These are phyloP conservation scores for Noccaea bulbosa DNA, from an alignment of 345 rosid genomes.

Conservation along the genomic window DNA sequence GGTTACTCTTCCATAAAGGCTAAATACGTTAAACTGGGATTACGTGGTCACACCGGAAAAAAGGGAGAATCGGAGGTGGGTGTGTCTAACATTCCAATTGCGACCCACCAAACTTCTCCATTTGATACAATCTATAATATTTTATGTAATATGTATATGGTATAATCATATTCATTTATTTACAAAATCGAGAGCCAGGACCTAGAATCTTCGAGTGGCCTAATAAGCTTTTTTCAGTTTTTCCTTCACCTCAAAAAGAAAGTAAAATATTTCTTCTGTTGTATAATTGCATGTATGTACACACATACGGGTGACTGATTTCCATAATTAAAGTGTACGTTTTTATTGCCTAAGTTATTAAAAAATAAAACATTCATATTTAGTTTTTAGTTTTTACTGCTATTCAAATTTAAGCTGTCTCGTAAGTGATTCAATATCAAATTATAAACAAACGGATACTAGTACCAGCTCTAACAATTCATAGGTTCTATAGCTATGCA, in stretches of 20 bases:
- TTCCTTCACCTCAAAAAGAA: constrained; percentile 26
- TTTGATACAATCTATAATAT: constrained; percentile 9
- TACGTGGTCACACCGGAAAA: constrained; percentile 44
- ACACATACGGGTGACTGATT: constrained; percentile 30
- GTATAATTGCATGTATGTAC: constrained; percentile 19
- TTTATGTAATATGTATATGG: background rate
- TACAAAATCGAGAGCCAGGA: constrained; percentile 8
- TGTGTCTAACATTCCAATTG: constrained; percentile 45
- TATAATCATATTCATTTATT: background rate
- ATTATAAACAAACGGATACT: background rate
- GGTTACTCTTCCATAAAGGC: background rate
- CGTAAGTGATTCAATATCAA: background rate
- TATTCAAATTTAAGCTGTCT: background rate
- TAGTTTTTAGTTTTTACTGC: background rate
- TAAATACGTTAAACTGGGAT: constrained; percentile 26
- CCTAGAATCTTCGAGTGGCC: constrained; percentile 42
- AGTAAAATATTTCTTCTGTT: constrained; percentile 19
- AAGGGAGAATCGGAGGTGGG: constrained; percentile 41
- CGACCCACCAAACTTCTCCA: constrained; percentile 48
- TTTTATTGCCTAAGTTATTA: constrained; percentile 17
- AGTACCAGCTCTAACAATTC: constrained; percentile 3
- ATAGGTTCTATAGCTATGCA: constrained; percentile 24
- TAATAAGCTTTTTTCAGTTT: constrained; percentile 40
- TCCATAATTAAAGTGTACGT: constrained; percentile 30
- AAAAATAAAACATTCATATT: background rate